Evolutionary conservation across 2,329 filamentous ascomycete genomes (phyloP), one percentile per base, ranked within the genome.

Genomic region (Fusarium concolor): DNA sequence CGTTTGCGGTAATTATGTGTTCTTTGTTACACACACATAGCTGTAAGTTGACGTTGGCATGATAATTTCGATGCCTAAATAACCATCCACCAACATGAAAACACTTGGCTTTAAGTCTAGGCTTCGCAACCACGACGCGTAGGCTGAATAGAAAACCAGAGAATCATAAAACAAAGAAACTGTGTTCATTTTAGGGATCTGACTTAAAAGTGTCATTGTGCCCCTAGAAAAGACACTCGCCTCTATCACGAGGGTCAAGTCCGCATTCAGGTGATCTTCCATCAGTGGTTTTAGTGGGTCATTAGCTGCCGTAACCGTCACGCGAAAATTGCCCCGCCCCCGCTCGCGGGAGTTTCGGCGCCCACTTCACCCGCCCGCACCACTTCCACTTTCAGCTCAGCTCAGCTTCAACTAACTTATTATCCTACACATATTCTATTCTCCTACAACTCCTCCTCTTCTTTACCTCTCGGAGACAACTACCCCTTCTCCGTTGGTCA

Each of bases 261-360:
- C 33, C 10, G n/a, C 12, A 50, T 66, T 45, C 65, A 68, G 65
- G 54, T 68, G 65, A 68, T 68, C 45, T 29, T 37, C 44, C 33
- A 28, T 31, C 44, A 58, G 18, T 28, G 22, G 52, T 41, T 49
- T 17, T 31, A 60, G 49, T 55, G 67, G 44, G 56, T 55, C 47
- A 58, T n/a, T 45, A 59, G 54, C 43, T 35, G 55, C 59, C 60
- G 39, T 50, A 38, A 50, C 50, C 50, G 50, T 62, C 43, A 62
- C 59, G 50, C 58, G 55, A 61, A 59, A 52, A 46, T 33, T 63
- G 50, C 67, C 66, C 67, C 62, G 54, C 67, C 67, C 67, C 67
- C 67, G 67, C 67, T 51, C 41, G 9, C 70, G 70, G 70, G 60
- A 62, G 52, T 61, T 68, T 67, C 71, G 71, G 63, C 47, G 60